A percentile compares a stretch with the other conserved stretches of the same genome.
phyloP scores from a whole-genome alignment of 345 rosid genomes.

The Acer saccharum region DNA sequence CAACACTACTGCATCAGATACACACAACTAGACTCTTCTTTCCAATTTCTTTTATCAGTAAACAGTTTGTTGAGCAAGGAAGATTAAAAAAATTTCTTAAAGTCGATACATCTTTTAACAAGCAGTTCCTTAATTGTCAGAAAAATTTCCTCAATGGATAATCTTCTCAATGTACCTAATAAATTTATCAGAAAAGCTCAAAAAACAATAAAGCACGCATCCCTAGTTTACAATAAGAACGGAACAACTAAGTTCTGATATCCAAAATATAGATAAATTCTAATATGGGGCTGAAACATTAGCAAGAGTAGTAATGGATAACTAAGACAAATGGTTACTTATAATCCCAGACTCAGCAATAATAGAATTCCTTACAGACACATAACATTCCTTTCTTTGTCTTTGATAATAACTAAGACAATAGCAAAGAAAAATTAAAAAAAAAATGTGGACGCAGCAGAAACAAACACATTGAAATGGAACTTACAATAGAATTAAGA shows the following conservation, averaged over 20 bases:
- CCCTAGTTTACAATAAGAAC: background rate
- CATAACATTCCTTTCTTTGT: background rate
- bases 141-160: background rate
- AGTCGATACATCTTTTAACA: background rate
- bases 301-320: background rate
- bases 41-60: background rate
- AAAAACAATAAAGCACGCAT: background rate
- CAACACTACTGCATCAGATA: constrained; percentile 1
- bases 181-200: background rate
- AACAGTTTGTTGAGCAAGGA: background rate
- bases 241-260: background rate
- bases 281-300: background rate
- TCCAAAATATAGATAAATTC: background rate
- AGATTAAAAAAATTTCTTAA: background rate
- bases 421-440: background rate
- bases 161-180: background rate
- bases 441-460: too few relatives aligned
- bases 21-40: background rate
- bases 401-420: background rate
- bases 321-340: background rate
- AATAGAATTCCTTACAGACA: background rate
- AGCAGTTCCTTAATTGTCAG: background rate
- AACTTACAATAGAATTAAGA: constrained; percentile 95
- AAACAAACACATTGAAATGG: constrained; percentile 5
- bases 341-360: background rate